Conservation (phyloP, 148 eudicot genomes). For the Vaccinium macrocarpon region DNA sequence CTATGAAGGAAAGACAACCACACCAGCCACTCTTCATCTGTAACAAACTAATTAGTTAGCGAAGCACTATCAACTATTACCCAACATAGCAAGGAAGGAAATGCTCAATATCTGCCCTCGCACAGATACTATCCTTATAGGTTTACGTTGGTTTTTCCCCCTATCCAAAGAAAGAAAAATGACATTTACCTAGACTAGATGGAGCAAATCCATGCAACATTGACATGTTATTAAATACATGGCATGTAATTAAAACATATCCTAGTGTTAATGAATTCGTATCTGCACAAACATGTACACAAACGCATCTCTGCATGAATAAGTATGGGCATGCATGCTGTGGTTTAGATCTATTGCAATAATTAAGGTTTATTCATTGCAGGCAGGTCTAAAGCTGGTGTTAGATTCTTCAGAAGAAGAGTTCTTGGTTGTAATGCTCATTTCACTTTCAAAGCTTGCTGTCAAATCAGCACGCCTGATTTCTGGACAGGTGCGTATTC, state of each 20-base stretch:
- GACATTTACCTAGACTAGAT: not conserved
- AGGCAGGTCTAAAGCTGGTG: slow-evolving; percentile 74
- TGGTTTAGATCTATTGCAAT: slow-evolving; percentile 8
- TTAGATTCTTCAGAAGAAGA: slow-evolving; percentile 54
- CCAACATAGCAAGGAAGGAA: not conserved
- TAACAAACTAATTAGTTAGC: not conserved
- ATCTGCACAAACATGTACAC: not conserved
- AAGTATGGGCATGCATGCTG: not conserved
- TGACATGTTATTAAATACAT: not conserved
- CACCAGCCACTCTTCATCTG: not conserved
- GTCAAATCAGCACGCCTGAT: slow-evolving; percentile 43
- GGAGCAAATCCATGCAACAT: not conserved
- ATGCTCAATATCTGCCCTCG: not conserved
- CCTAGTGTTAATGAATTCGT: not conserved
- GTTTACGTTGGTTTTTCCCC: not conserved
- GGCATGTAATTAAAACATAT: not conserved
- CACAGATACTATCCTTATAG: not conserved
- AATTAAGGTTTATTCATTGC: slow-evolving; percentile 28
- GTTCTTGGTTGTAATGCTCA: slow-evolving; percentile 51
- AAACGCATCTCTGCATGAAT: not conserved
- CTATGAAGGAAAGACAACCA: not conserved
- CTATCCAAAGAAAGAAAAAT: not conserved
- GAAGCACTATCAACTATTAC: not conserved
- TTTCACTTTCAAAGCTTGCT: slow-evolving; percentile 78
- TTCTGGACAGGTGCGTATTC: slow-evolving; percentile 54